A percentile compares a stretch with the other conserved stretches of the same genome.
These are phyloP conservation scores for Candida glucosophila DNA, from an alignment of 1,139 yeast species.

Conservation along the genomic window DNA sequence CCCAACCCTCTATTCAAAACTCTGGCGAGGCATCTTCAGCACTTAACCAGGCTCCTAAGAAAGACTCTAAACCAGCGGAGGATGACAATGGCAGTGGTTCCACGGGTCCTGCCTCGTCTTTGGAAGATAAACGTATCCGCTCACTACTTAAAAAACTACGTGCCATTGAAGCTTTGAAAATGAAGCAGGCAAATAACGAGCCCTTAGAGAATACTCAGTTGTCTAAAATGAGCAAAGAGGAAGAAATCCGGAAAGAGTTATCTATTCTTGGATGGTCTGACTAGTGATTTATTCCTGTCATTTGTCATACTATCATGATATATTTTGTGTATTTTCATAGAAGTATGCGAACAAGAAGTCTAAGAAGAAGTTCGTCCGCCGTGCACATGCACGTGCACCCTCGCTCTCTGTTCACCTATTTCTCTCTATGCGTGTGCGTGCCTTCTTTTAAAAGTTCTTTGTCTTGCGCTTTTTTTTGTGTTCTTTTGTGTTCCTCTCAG, in stretches of 20 bases:
- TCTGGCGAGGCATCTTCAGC: constrained; percentile 9
- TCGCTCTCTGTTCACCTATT: no score
- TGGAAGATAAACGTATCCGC: constrained; percentile 89
- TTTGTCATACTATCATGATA: no score
- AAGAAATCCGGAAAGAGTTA: constrained; percentile 66
- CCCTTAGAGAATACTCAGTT: constrained; percentile 88
- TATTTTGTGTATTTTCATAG: no score
- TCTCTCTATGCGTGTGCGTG: no score
- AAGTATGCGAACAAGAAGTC: no score
- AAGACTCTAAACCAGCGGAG: constrained; percentile 10
- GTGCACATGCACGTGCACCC: no score
- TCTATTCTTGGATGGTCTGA: constrained; percentile 63
- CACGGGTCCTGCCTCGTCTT: constrained; percentile 53
- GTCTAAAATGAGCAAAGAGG: constrained; percentile 82
- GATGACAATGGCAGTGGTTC: constrained; percentile 23
- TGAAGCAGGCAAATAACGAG: constrained; percentile 79
- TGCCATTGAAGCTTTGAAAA: constrained; percentile 84
- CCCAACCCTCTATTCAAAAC: constrained; percentile 2
- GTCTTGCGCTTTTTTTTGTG: no score
- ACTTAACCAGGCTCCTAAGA: constrained; percentile 9
- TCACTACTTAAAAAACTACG: constrained; percentile 85
- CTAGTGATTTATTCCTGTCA: constrained; percentile 5
- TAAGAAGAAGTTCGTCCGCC: no score
- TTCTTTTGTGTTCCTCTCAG: no score
- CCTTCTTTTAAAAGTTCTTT: no score